Evolutionary conservation across 352 stramenopile genomes (phyloP), one percentile per base, ranked within the genome.

Genomic region (Phytophthora citrophthora): DNA sequence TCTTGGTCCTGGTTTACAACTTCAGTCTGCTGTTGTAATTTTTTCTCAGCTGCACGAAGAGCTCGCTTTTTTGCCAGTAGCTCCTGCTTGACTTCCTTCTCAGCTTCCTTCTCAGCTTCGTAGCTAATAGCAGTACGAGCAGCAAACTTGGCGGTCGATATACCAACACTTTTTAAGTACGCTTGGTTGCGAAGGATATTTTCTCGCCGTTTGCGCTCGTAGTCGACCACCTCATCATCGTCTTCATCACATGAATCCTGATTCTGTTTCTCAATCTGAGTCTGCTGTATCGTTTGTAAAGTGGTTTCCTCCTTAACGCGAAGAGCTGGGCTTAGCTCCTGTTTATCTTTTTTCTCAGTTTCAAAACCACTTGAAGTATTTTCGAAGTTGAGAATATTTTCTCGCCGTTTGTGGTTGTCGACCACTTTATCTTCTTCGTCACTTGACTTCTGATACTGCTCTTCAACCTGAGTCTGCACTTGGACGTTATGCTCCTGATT

Each of bases 71-170:
- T 15, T 3, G n/a, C 36, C 7, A 20, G 12, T 20, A 41, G 29
- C 29, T 34, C 7, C 29, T 34, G 29, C 29, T 34, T 11, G 9
- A 11, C 29, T 34, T 34, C 29, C 29, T 38, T 12, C 16, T 40
- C 18, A 12, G 41, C 29, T 34, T 34, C 29, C 29, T 38, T 12
- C 16, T 40, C 18, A 12, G 41, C 23, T n/a, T 32, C n/a, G 1
- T 16, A 8, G 13, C 24, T 15, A 20, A 53, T 13, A 38, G 15
- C 3, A 18, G 47, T 31, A 9, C 46, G 76, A 11, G 78, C 76
- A 7, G 72, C 76, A 15, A 88, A 81, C 43, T 86, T 89, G 3
- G 79, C 77, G 36, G 69, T 86, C 12, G 80, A 87, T 7, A 94
- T 70, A 29, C 83, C 85, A 62, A 91, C 83, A 20, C 69, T 53